Evolutionary conservation across 148 eudicot genomes (phyloP), one percentile per base, ranked within the genome.

Genomic region (Simmondsia chinensis): DNA sequence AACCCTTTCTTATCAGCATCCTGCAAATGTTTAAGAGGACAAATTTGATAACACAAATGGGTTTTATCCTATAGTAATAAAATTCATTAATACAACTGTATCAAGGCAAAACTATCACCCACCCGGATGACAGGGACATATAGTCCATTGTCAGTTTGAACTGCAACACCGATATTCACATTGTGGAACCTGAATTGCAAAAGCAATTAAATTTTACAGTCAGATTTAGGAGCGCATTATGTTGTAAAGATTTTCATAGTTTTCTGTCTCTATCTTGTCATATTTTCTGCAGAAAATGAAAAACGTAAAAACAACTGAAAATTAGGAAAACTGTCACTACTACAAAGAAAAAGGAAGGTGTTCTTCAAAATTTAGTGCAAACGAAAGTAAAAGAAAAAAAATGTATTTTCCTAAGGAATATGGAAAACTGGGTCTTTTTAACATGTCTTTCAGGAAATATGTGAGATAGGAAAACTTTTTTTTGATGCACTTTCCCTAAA

Each of bases 1-100:
- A 91, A 68, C 51, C 96, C 94, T 69, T 86, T 82, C 80, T 79
- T 86, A 70, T 91, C 99, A 45, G 89, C 96, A 67, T 91, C 96
- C 99, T 91, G 68, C 69, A 64, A 40, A 20, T n/a, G 10, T 13
- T 48, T 7, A 20, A 14, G n/a, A 33, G 39, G 18, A 14, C 5
- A 33, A 10, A 19, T 16, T 20, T 15, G 34, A 18, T 28, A 45
- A 22, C 28, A 30, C n/a, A 28, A 10, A 26, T 37, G 9, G n/a
- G n/a, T n/a, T n/a, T n/a, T n/a, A n/a, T n/a, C n/a, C n/a, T n/a
- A n/a, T n/a, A n/a, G n/a, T n/a, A n/a, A n/a, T n/a, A n/a, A n/a
- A n/a, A n/a, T 52, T 20, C 23, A 15, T 15, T 3, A 21, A 19
- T 8, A 36, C 3, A 18, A 42, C 8, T 36, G 11, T 9, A 10